Base-by-base conservation (phyloP, 192 early-diverging fungal genomes). In the Coemansia sp. region DNA sequence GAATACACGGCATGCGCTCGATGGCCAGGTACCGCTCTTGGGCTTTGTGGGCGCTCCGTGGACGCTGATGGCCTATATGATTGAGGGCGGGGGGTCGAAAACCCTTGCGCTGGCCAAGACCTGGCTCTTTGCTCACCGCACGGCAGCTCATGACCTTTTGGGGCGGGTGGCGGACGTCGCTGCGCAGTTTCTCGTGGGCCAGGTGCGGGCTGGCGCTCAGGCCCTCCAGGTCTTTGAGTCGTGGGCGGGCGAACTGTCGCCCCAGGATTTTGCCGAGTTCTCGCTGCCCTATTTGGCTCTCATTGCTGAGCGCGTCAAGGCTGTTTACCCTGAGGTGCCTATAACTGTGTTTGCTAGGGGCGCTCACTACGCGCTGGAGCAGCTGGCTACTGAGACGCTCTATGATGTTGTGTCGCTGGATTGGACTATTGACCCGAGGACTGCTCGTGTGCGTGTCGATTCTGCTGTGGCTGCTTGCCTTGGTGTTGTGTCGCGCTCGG, bases 41-140 rank as follows among this genome's bases (percentile, higher is more conserved):
- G 97, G 97, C 14, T 99, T 99, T 69, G 87, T 87, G n/a, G 97
- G 97, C 18, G 94, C 94, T 0, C 97, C 97, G 6, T 99, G 97
- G 97, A 99, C 97, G 26, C 84, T 99, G 46, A 92, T 97, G 92
- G 93, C 94, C 9, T 99, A 99, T 69, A 97, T 97, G 95, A 91
- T 99, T 71, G 97, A 99, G 76, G 97, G 97, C 37, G 93, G 94
- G 34, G 93, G 96, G 9, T 93, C 92, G 75, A 96, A 94, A 74
- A 94, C 88, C 1, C 83, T 95, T 61, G 86, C 90, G 21, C 91
- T 92, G 78, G 92, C 95, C 33, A 99, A 99, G 78, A 70, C 86
- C 7, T 99, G 94, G 94, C 84, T 99, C 38, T 93, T 86, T 76
- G 85, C 85, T 61, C 79, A 94, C 72, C 89, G 90, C 9, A 79